Conservation (phyloP, 441 rosid genomes). For the Gossypium schwendimanii region DNA sequence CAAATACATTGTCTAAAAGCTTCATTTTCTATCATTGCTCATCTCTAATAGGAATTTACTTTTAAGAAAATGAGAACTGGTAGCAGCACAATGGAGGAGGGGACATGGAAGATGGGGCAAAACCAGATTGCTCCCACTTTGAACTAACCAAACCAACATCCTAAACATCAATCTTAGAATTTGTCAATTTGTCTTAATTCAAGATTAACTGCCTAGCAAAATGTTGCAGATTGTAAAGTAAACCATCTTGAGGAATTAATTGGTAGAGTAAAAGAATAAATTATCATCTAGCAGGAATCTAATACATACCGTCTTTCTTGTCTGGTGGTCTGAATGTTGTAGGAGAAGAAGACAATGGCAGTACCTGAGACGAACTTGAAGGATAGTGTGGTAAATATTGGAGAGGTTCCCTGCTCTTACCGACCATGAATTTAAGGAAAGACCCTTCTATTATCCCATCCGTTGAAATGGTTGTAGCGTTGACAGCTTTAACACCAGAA, state of each 20-base stretch:
- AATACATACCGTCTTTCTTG: slow-evolving; percentile 22
- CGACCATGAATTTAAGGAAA: slow-evolving; percentile 46
- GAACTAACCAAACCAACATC: neutral
- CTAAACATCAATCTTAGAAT: slow-evolving; percentile 14
- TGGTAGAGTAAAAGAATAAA: slow-evolving; percentile 13
- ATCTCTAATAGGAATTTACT: neutral
- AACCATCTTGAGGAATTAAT: neutral
- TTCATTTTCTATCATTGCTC: neutral
- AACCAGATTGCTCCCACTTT: neutral
- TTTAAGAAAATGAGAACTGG: neutral
- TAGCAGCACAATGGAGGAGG: neutral
- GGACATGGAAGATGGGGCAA: slow-evolving; percentile 10
- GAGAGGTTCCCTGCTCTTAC: slow-evolving; percentile 31
- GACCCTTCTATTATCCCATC: slow-evolving; percentile 35
- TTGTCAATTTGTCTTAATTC: slow-evolving; percentile 22
- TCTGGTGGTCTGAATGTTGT: slow-evolving; percentile 41
- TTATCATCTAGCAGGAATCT: slow-evolving; percentile 15
- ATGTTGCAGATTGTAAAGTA: too few species aligned
- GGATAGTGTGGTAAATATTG: slow-evolving; percentile 33
- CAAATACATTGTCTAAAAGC: neutral
- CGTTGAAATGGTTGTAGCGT: slow-evolving; percentile 15
- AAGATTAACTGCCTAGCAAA: neutral
- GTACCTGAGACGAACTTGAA: slow-evolving; percentile 56
- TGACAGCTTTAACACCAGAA: slow-evolving; percentile 13
- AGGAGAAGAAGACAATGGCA: slow-evolving; percentile 60